phyloP scores from a whole-genome alignment of 768 basidiomycete species.

The Exsudoporus frostii region DNA sequence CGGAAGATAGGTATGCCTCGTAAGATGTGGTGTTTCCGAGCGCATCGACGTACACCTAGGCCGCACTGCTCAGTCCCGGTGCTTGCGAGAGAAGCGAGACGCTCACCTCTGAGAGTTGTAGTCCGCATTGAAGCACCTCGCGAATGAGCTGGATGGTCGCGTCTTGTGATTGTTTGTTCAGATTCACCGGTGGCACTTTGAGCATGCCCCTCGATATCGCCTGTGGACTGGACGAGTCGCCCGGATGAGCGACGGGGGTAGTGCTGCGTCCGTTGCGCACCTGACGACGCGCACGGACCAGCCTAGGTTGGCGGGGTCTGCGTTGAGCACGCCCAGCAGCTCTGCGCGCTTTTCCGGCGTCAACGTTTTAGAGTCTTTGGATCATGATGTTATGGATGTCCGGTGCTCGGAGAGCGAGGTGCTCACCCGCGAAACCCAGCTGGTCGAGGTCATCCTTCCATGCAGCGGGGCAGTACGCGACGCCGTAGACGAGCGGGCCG shows the following conservation, averaged over 20 bases:
- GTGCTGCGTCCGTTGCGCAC: constrained; percentile 30
- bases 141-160: constrained; percentile 88
- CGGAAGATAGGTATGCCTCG: constrained; percentile 72
- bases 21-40: constrained; percentile 86
- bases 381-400: neutral
- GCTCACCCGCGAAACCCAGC: constrained; percentile 87
- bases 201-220: constrained; percentile 93
- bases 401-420: neutral
- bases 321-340: constrained; percentile 63
- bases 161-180: constrained; percentile 85
- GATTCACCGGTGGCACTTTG: constrained; percentile 73
- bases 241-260: neutral
- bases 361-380: constrained; percentile 89
- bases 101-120: constrained; percentile 73
- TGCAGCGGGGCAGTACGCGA: constrained; percentile 85
- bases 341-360: constrained; percentile 64
- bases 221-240: constrained; percentile 61
- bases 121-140: constrained; percentile 76
- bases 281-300: constrained; percentile 82
- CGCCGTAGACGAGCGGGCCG: constrained; percentile 93
- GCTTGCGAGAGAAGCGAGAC: neutral
- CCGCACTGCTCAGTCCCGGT: neutral
- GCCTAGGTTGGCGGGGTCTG: constrained; percentile 66
- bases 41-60: constrained; percentile 92
- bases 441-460: constrained; percentile 71